A percentile compares a stretch with the other conserved stretches of the same genome.
Conservation (phyloP, 257 asterid species). For the Prunella vulgaris region DNA sequence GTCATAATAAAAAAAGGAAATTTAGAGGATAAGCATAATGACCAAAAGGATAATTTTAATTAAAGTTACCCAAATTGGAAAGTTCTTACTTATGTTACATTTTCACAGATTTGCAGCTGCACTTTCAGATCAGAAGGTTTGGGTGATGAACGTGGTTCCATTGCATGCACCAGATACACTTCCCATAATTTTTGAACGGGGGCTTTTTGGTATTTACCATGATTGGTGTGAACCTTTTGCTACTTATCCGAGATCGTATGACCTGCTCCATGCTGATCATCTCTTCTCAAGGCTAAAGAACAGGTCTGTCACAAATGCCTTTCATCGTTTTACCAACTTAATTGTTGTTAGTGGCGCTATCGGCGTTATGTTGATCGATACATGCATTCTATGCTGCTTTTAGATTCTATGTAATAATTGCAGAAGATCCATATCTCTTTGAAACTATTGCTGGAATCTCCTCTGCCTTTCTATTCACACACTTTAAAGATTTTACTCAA, state of each 20-base stretch:
- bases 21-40: not conserved
- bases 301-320: constrained; percentile 39
- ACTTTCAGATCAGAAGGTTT: constrained; percentile 57
- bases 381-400: not conserved
- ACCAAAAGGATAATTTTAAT: not conserved
- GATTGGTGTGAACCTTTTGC: constrained; percentile 96
- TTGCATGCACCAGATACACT: constrained; percentile 88
- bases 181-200: constrained; percentile 86
- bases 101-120: constrained; percentile 90
- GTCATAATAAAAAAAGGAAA: not conserved
- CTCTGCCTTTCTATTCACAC: not conserved
- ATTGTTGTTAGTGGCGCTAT: not conserved
- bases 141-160: constrained; percentile 95
- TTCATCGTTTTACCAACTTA: not conserved
- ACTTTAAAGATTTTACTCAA: not conserved
- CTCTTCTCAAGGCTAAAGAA: constrained; percentile 93
- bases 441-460: not conserved
- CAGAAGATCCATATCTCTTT: not conserved
- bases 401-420: not conserved
- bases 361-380: not conserved
- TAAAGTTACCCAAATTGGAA: not conserved
- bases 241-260: constrained; percentile 89
- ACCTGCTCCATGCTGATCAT: constrained; percentile 95
- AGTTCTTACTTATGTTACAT: constrained; percentile 2
- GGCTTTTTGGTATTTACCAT: constrained; percentile 83